Evolutionary conservation across 495 filamentous ascomycete genomes (phyloP).

Genomic region (Aspergillus coremiiformis): DNA sequence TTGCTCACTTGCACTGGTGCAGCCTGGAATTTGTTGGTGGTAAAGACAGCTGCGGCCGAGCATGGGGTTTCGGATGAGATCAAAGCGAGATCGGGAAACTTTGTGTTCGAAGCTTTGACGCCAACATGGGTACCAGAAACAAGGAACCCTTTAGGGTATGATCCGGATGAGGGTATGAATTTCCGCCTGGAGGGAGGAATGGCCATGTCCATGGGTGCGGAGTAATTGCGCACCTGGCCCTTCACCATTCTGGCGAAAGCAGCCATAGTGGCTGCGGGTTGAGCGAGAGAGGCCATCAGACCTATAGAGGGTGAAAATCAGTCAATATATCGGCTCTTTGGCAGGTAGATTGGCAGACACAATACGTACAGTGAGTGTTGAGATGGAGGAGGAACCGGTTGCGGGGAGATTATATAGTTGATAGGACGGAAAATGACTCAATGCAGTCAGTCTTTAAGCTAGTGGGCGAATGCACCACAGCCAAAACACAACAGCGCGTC

Average conservation of each 20-base stretch:
- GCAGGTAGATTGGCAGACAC: not conserved
- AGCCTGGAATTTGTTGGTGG: constrained; percentile 96
- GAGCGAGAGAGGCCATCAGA: constrained; percentile 24
- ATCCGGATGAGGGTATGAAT: constrained; percentile 78
- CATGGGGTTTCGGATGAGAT: constrained; percentile 82
- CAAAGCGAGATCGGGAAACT: constrained; percentile 81
- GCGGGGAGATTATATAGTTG: constrained; percentile 1
- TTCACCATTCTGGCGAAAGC: constrained; percentile 36
- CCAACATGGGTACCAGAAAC: constrained; percentile 86
- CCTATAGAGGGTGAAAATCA: not conserved
- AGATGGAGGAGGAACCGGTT: not conserved
- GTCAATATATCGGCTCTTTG: not conserved
- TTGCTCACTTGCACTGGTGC: constrained; percentile 84
- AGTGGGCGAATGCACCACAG: constrained; percentile 6
- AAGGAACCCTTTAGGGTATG: constrained; percentile 83
- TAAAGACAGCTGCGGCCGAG: constrained; percentile 91
- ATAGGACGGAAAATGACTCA: constrained; percentile 11
- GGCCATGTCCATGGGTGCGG: constrained; percentile 51
- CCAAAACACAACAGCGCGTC: not conserved
- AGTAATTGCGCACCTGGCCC: constrained; percentile 49
- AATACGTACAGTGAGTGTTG: not conserved
- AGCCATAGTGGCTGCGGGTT: constrained; percentile 30
- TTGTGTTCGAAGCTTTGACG: constrained; percentile 86
- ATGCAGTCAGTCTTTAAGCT: not conserved
- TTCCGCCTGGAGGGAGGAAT: constrained; percentile 72